These are phyloP conservation scores for Yarrowia phangngaensis DNA, from an alignment of 805 yeast genomes.

Conservation along the genomic window DNA sequence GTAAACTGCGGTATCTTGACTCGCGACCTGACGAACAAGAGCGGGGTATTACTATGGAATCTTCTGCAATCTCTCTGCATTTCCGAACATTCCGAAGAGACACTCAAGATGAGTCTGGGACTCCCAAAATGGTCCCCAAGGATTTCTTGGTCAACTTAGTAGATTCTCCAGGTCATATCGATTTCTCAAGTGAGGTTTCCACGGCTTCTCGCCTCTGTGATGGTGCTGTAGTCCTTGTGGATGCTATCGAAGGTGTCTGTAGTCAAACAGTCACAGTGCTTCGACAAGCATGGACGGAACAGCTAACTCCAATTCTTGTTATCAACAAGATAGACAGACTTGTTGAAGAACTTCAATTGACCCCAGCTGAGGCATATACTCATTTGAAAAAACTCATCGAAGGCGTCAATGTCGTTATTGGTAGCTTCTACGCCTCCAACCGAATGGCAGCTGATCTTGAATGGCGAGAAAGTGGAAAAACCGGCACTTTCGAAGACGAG, in stretches of 20 bases:
- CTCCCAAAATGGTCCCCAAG: conserved; percentile 42
- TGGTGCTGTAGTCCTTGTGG: conserved; percentile 92
- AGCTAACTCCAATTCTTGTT: conserved; percentile 80
- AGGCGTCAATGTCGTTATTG: conserved; percentile 91
- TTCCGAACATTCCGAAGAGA: conserved; percentile 56
- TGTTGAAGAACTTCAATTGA: conserved; percentile 71
- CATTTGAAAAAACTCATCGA: conserved; percentile 79
- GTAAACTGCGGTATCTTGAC: conserved; percentile 87
- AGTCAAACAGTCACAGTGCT: conserved; percentile 94
- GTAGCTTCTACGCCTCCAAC: conserved; percentile 88
- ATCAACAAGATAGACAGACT: conserved; percentile 88
- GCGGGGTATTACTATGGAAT: conserved; percentile 97
- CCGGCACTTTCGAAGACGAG: conserved; percentile 60
- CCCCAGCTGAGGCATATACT: conserved; percentile 78
- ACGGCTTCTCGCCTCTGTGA: conserved; percentile 95
- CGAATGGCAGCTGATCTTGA: conserved; percentile 79
- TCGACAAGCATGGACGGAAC: conserved; percentile 94
- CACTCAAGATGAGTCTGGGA: conserved; percentile 31
- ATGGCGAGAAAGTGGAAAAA: conserved; percentile 35
- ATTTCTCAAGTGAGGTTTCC: conserved; percentile 92
- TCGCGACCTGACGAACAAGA: conserved; percentile 93
- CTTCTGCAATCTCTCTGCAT: conserved; percentile 90
- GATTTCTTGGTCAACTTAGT: conserved; percentile 87
- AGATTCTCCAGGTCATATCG: conserved; percentile 99
- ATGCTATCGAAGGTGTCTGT: conserved; percentile 97